A percentile compares a stretch with the other conserved stretches of the same genome.
Evolutionary conservation across 352 stramenopile genomes (phyloP).

Genomic region (Blastocystis sp.): DNA sequence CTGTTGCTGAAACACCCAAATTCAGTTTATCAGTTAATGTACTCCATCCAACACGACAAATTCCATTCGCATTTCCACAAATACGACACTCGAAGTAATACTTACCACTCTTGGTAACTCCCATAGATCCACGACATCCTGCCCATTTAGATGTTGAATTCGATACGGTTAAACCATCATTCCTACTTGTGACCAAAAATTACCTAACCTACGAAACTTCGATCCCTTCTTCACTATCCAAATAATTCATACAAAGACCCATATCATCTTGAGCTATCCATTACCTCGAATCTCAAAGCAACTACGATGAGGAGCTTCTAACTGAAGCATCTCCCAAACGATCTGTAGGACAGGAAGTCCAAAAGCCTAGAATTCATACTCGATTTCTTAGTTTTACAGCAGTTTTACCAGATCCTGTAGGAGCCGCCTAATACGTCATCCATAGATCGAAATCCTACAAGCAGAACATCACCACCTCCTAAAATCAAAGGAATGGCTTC

Average conservation of each 20-base stretch:
- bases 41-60: conserved; percentile 68
- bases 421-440: conserved; percentile 68
- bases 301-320: not conserved
- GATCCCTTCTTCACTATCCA: conserved; percentile 58
- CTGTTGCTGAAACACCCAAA: conserved; percentile 75
- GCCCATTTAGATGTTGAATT: not conserved
- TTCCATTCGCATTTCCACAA: conserved; percentile 45
- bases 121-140: conserved; percentile 38
- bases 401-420: conserved; percentile 85
- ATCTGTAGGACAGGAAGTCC: conserved; percentile 85
- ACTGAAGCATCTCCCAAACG: conserved; percentile 63
- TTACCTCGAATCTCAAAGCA: not conserved
- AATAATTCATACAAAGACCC: conserved; percentile 44
- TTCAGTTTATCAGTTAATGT: conserved; percentile 65
- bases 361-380: conserved; percentile 71
- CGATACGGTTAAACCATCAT: conserved; percentile 30
- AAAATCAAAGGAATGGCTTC: conserved; percentile 83
- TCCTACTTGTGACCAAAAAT: not conserved
- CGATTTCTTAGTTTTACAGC: conserved; percentile 62
- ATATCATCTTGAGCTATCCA: conserved; percentile 6
- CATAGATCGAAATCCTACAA: not conserved
- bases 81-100: conserved; percentile 62
- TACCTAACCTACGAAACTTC: not conserved
- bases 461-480: conserved; percentile 78
- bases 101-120: conserved; percentile 52